Percentiles rank a stretch among this genome's conserved stretches.
Conservation (phyloP, 2,329 filamentous ascomycete species). For the Claviceps sorghi region DNA sequence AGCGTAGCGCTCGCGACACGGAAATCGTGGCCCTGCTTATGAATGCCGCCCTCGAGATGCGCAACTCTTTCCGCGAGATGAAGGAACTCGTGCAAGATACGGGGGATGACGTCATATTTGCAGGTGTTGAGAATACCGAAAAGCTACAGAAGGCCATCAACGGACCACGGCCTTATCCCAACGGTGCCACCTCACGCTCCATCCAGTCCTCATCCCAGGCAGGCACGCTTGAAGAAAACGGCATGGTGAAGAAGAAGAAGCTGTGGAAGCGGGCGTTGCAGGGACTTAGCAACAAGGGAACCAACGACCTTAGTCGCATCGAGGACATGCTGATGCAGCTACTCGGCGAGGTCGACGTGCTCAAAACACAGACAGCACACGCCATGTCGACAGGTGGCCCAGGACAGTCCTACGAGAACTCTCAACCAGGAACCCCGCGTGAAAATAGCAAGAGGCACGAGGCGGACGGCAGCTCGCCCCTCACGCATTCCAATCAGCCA, state of each 20-base stretch:
- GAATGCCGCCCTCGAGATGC: slow-evolving; percentile 89
- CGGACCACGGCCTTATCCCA: slow-evolving; percentile 70
- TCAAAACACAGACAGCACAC: slow-evolving; percentile 47
- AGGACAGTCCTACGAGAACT: slow-evolving; percentile 51
- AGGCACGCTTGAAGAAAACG: slow-evolving; percentile 39
- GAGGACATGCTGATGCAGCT: slow-evolving; percentile 87
- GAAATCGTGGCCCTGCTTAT: slow-evolving; percentile 93
- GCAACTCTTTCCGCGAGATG: slow-evolving; percentile 88
- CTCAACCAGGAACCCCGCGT: slow-evolving; percentile 47
- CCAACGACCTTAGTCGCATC: slow-evolving; percentile 75
- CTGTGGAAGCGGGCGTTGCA: slow-evolving; percentile 92
- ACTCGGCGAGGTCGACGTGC: slow-evolving; percentile 75
- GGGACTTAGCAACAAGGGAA: slow-evolving; percentile 73
- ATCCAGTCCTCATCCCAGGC: slow-evolving; percentile 41
- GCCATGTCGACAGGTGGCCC: slow-evolving; percentile 32
- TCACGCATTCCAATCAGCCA: slow-evolving; percentile 58
- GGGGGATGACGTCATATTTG: slow-evolving; percentile 69
- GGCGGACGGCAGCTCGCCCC: slow-evolving; percentile 61
- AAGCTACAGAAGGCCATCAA: slow-evolving; percentile 69
- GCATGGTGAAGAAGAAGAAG: slow-evolving; percentile 66
- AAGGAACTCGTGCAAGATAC: slow-evolving; percentile 84
- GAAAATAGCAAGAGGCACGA: slow-evolving; percentile 66
- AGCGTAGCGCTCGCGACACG: slow-evolving; percentile 88
- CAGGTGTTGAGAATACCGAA: slow-evolving; percentile 76
- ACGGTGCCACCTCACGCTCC: slow-evolving; percentile 43